Evolutionary conservation across 1,284 basidiomycete genomes (phyloP).

Genomic region (Trametes pubescens): DNA sequence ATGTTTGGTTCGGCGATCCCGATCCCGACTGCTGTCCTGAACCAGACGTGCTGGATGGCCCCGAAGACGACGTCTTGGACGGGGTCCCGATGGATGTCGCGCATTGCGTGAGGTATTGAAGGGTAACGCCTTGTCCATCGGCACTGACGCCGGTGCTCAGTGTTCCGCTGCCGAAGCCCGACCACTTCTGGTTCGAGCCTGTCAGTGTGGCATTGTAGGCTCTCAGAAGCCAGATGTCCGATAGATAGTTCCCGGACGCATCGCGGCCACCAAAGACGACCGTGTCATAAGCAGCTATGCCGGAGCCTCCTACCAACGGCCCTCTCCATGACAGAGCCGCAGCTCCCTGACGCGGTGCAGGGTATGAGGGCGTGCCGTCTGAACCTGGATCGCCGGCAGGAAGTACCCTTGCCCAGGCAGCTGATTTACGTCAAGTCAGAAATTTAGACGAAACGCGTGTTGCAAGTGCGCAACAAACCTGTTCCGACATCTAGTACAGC

Average conservation of each 20-base stretch:
- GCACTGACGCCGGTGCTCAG: constrained; percentile 69
- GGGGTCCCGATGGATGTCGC: constrained; percentile 50
- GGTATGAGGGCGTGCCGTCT: constrained; percentile 57
- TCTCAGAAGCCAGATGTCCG: constrained; percentile 80
- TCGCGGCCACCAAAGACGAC: constrained; percentile 82
- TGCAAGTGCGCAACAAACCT: constrained; percentile 32
- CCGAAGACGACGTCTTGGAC: constrained; percentile 32
- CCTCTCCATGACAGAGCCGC: constrained; percentile 62
- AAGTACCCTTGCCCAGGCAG: constrained; percentile 74
- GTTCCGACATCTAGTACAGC: constrained; percentile 64
- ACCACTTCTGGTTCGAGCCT: constrained; percentile 63
- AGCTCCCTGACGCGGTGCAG: constrained; percentile 73
- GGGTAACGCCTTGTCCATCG: constrained; percentile 69
- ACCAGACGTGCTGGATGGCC: constrained; percentile 14
- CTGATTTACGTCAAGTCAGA: constrained; percentile 41
- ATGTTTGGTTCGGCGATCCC: neutral
- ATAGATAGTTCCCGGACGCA: constrained; percentile 66
- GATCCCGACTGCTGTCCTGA: neutral
- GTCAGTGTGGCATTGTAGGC: constrained; percentile 68
- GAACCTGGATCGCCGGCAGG: constrained; percentile 76
- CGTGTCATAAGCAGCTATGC: constrained; percentile 67
- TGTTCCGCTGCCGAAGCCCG: constrained; percentile 66
- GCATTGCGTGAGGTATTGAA: constrained; percentile 67
- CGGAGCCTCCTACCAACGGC: constrained; percentile 64
- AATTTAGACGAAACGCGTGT: too few relatives aligned